Percentiles rank a stretch among this genome's conserved stretches.
These are phyloP conservation scores for Ophiostoma sp. DNA, from an alignment of 2,329 filamentous ascomycete genomes.

Conservation along the genomic window DNA sequence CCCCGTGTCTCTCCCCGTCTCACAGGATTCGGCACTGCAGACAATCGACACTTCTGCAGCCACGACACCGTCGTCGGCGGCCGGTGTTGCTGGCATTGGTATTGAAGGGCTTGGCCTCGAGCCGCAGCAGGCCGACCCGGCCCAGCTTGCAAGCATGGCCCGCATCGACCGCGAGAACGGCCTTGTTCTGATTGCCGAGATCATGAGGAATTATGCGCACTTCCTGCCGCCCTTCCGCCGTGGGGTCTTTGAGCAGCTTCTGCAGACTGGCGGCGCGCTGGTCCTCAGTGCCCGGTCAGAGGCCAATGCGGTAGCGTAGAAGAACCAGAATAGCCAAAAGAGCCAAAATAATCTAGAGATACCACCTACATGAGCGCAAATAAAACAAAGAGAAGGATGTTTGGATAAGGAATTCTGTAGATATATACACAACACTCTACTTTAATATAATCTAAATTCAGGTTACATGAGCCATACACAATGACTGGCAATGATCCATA, in stretches of 20 bases:
- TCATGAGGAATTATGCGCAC: constrained; percentile 43
- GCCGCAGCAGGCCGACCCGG: constrained; percentile 45
- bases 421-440: background rate
- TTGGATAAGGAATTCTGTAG: background rate
- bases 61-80: background rate
- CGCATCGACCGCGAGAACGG: constrained; percentile 57
- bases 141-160: constrained; percentile 42
- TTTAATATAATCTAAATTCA: background rate
- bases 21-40: background rate
- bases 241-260: constrained; percentile 43
- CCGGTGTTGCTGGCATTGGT: background rate
- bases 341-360: background rate
- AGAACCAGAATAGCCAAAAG: background rate
- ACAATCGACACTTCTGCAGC: background rate
- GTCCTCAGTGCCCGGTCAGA: constrained; percentile 30
- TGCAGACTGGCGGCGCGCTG: constrained; percentile 47
- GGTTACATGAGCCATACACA: background rate
- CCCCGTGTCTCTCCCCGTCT: background rate
- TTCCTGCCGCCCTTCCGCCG: constrained; percentile 39
- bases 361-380: background rate
- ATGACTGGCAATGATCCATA: too few species aligned
- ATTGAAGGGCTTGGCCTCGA: constrained; percentile 39
- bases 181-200: constrained; percentile 52
- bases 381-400: background rate
- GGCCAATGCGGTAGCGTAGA: constrained; percentile 16